Percentiles rank a stretch among this genome's conserved stretches.
Evolutionary conservation across 345 rosid species (phyloP).

Genomic region (Lepidium sativum): DNA sequence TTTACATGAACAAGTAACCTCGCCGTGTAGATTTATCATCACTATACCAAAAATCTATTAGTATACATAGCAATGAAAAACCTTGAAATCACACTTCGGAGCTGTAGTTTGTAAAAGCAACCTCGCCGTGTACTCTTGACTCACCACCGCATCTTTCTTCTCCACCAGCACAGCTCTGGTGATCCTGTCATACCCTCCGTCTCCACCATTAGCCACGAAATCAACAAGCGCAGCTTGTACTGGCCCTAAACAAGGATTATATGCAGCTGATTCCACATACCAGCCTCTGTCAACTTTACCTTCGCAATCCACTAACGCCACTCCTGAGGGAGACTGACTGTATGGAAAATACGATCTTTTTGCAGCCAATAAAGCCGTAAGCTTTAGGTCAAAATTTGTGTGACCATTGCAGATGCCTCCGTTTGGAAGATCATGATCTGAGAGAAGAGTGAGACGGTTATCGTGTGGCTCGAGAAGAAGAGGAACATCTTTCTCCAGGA

Average conservation of each 20-base stretch:
- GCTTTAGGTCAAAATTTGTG: constrained; percentile 12
- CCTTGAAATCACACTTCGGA: constrained; percentile 50
- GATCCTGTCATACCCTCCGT: constrained; percentile 54
- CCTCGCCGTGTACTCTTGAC: constrained; percentile 60
- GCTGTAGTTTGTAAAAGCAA: constrained; percentile 49
- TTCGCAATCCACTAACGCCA: constrained; percentile 52
- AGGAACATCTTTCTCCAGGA: constrained; percentile 50
- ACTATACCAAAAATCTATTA: no score
- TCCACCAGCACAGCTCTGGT: constrained; percentile 62
- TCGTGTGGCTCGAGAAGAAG: constrained; percentile 52
- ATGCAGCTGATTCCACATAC: constrained; percentile 73
- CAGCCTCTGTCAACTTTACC: constrained; percentile 64
- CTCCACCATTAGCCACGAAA: constrained; percentile 39
- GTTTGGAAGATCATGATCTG: not conserved
- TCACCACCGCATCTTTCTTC: constrained; percentile 46
- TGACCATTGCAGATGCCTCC: constrained; percentile 2
- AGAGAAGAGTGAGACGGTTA: constrained; percentile 35
- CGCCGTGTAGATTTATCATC: no score
- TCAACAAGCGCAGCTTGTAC: constrained; percentile 85
- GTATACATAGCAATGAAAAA: constrained; percentile 42
- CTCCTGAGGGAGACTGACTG: constrained; percentile 75
- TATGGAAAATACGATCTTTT: constrained; percentile 71
- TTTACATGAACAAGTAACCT: not conserved
- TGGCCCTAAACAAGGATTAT: constrained; percentile 83
- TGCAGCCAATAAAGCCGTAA: constrained; percentile 56